Base-by-base conservation (phyloP, 2,329 filamentous ascomycete species). In the Zymoseptoria ardabiliae region DNA sequence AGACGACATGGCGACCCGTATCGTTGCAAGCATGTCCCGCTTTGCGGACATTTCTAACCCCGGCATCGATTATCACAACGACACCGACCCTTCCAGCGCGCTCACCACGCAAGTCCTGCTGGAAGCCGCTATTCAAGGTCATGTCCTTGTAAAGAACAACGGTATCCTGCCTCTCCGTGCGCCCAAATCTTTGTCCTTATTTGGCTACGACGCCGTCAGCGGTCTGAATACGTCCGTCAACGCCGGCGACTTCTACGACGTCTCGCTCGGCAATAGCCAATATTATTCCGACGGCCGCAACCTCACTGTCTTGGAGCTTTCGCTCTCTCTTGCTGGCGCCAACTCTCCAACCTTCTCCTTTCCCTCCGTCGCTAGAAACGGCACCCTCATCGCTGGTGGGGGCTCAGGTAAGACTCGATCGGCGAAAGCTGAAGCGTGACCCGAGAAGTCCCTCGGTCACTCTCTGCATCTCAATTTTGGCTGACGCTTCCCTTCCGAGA, bases 141-240 rank as follows among this genome's bases (percentile, higher is more conserved):
- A 86, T 57, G 85, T 87, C 1, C 76, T 87, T 0, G 77, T 87
- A 25, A 88, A 87, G 70, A 87, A 88, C 68, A 81, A 82, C 50
- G 76, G 75, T 11, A 73, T 81, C 0, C 76, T 87, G 0, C 85
- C 85, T 0, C 71, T 88, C 0, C 75, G 76, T 9, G 71, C 65
- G 11, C 77, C 77, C 45, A 80, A 76, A 62, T 64, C 81, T 61
- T 64, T 88, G 50, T 83, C 84, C 0, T 65, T 87, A 17, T 85
- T 82, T 65, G 82, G 85, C 23, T 87, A 87, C 68, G 85, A 85
- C 72, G 79, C 22, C 66, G 72, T 50, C 68, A 74, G 22, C 9
- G 51, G 51, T 9, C 57, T 57, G 19, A 53, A 23, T 3, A 23
- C 51, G 22, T 25, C 22, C 23, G 23, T 5, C 22, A 19, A 23